Percentiles rank a stretch among this genome's conserved stretches.
Evolutionary conservation across 176 grass and related monocot genomes (phyloP).

Genomic region (Thinopyrum elongatum): DNA sequence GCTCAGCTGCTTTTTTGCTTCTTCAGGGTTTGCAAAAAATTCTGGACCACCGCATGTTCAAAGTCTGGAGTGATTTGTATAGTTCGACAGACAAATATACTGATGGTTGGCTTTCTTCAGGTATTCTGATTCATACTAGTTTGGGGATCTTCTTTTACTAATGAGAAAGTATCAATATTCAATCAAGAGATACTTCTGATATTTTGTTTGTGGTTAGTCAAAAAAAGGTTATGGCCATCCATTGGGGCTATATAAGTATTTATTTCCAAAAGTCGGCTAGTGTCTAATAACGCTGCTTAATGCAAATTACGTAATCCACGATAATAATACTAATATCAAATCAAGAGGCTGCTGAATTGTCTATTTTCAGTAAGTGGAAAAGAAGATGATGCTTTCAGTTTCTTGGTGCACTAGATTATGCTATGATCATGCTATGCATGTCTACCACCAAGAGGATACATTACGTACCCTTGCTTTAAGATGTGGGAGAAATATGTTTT

Average conservation of each 20-base stretch:
- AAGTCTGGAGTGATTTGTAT: slow-evolving; percentile 89
- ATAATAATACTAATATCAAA: neutral
- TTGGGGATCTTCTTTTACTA: neutral
- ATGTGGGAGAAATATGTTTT: neutral
- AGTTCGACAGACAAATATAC: slow-evolving; percentile 74
- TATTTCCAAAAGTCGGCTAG: neutral
- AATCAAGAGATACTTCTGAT: neutral
- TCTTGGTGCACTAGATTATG: neutral
- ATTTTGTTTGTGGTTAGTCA: neutral
- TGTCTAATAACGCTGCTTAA: neutral
- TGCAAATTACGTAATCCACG: no score
- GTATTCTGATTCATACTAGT: slow-evolving; percentile 42
- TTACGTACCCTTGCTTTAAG: neutral
- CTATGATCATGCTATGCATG: slow-evolving; percentile 3
- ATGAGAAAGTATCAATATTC: neutral
- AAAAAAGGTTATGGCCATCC: neutral
- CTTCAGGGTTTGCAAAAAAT: slow-evolving; percentile 85
- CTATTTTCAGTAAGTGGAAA: neutral
- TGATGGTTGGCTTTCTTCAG: slow-evolving; percentile 89
- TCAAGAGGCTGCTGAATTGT: neutral
- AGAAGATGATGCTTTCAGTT: neutral
- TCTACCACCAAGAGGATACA: neutral
- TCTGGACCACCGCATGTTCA: slow-evolving; percentile 69
- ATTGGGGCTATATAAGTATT: neutral
- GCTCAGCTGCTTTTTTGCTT: slow-evolving; percentile 19